phyloP scores from a whole-genome alignment of 805 yeast species.

The Candida lessepsii region DNA sequence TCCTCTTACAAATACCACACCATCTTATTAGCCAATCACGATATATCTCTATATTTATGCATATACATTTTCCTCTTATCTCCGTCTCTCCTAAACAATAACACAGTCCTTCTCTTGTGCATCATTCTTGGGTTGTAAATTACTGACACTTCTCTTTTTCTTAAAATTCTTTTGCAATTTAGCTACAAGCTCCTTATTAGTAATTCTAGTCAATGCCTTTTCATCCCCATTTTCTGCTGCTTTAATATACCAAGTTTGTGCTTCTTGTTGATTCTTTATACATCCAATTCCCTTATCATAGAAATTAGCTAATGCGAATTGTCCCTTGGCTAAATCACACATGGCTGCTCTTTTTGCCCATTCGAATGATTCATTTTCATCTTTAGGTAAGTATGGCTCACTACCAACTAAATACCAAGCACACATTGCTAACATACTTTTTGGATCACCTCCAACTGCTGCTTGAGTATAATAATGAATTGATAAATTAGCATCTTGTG shows the following conservation, averaged over 20 bases:
- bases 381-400: slow-evolving; percentile 74
- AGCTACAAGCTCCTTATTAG: slow-evolving; percentile 30
- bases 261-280: slow-evolving; percentile 50
- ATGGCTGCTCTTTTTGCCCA: slow-evolving; percentile 92
- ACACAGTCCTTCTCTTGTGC: slow-evolving; percentile 44
- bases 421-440: slow-evolving; percentile 88
- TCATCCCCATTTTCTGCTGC: slow-evolving; percentile 63
- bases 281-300: slow-evolving; percentile 89
- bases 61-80: too few species aligned
- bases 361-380: slow-evolving; percentile 83
- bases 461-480: slow-evolving; percentile 93
- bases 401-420: slow-evolving; percentile 96
- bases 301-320: slow-evolving; percentile 79
- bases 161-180: slow-evolving; percentile 29
- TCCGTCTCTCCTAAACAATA: slow-evolving; percentile 24
- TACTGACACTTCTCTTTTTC: slow-evolving; percentile 21
- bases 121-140: background rate
- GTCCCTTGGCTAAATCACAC: slow-evolving; percentile 74
- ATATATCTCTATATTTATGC: background rate
- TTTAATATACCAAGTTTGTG: slow-evolving; percentile 70
- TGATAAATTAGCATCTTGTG: slow-evolving; percentile 77
- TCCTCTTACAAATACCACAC: too few species aligned
- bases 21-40: too few species aligned
- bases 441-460: slow-evolving; percentile 83
- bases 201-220: slow-evolving; percentile 33